Evolutionary conservation across 2,329 filamentous ascomycete genomes (phyloP).

Genomic region (Metarhizium robertsii): DNA sequence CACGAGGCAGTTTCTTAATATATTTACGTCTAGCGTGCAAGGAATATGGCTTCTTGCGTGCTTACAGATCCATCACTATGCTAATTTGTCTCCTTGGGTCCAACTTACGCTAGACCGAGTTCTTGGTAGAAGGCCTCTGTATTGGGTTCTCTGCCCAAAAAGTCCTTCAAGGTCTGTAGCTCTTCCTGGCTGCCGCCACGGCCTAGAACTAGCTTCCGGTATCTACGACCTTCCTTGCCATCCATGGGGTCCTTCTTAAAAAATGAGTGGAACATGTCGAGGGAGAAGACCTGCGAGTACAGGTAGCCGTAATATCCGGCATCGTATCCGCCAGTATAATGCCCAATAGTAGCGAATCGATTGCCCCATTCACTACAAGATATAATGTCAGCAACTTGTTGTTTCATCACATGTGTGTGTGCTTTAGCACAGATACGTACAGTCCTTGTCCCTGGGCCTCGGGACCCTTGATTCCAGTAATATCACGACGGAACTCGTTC

Average conservation of each 20-base stretch:
- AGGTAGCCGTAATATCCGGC: slow-evolving; percentile 74
- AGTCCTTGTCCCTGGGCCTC: slow-evolving; percentile 51
- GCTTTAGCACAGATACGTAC: slow-evolving; percentile 28
- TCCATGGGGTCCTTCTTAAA: slow-evolving; percentile 77
- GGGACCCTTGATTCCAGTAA: slow-evolving; percentile 65
- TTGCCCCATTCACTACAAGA: slow-evolving; percentile 56
- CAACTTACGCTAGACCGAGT: slow-evolving; percentile 39
- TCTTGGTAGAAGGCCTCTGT: slow-evolving; percentile 75
- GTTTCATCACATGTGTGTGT: not conserved
- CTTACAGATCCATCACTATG: not conserved
- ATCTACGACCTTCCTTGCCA: slow-evolving; percentile 60
- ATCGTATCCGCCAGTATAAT: slow-evolving; percentile 77
- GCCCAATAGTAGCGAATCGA: slow-evolving; percentile 71
- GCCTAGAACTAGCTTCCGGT: slow-evolving; percentile 70
- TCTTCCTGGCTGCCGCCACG: slow-evolving; percentile 71
- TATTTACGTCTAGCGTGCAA: not conserved
- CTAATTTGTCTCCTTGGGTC: not conserved
- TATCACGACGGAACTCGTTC: slow-evolving; percentile 63
- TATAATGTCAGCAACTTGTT: slow-evolving; percentile 16
- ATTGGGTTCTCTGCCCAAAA: slow-evolving; percentile 66
- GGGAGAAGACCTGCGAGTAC: slow-evolving; percentile 69
- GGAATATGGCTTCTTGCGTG: too few species aligned
- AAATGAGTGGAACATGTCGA: slow-evolving; percentile 77
- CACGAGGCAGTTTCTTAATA: not conserved
- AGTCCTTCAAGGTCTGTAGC: slow-evolving; percentile 71